Conservation (phyloP, 108 stramenopile species). For the Skeletonema marinoi region DNA sequence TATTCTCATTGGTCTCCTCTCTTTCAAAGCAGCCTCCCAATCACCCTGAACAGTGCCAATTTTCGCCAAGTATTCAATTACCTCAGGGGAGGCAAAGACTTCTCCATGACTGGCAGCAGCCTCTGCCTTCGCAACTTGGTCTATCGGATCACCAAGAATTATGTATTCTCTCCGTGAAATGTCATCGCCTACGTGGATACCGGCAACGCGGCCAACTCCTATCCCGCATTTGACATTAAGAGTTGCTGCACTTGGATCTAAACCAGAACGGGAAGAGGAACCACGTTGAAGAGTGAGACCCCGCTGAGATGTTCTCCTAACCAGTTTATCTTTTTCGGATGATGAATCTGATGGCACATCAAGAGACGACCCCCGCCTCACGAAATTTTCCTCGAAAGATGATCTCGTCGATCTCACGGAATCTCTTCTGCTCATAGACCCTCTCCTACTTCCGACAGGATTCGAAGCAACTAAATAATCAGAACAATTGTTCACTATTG, state of each 20-base stretch:
- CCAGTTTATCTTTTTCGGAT: constrained; percentile 14
- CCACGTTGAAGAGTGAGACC: background rate
- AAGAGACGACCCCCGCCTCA: background rate
- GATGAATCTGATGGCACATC: background rate
- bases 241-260: constrained; percentile 25
- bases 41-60: constrained; percentile 8
- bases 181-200: constrained; percentile 61
- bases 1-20: constrained; percentile 22
- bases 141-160: constrained; percentile 63
- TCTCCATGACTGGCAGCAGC: constrained; percentile 44
- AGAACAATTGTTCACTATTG: constrained; percentile 57
- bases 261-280: background rate
- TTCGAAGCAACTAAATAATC: constrained; percentile 57
- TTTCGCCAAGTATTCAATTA: constrained; percentile 10
- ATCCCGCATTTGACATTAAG: constrained; percentile 70
- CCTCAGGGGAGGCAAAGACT: constrained; percentile 52
- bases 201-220: constrained; percentile 55
- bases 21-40: constrained; percentile 7
- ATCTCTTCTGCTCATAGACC: background rate
- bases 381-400: background rate
- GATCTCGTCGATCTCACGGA: background rate
- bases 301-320: background rate
- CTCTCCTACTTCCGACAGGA: constrained; percentile 11
- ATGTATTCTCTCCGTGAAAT: constrained; percentile 37
- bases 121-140: constrained; percentile 56